phyloP scores from a whole-genome alignment of 2,329 filamentous ascomycete species.

The Aspergillus unguis region DNA sequence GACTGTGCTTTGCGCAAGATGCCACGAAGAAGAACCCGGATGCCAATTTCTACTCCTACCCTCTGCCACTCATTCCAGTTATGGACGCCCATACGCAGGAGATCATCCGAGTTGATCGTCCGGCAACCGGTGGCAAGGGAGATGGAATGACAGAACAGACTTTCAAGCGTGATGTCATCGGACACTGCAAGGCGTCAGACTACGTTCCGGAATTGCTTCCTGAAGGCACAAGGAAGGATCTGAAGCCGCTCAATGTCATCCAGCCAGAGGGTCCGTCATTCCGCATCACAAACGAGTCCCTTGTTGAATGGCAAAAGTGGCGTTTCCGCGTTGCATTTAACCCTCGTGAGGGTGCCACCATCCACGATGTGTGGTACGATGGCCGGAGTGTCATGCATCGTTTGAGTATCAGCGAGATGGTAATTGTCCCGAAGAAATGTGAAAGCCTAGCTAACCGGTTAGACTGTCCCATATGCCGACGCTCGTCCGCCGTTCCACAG shows the following conservation, averaged over 20 bases:
- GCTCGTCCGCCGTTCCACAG: conserved; percentile 63
- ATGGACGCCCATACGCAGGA: conserved; percentile 57
- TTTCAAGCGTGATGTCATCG: conserved; percentile 47
- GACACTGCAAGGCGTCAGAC: conserved; percentile 52
- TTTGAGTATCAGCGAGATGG: conserved; percentile 66
- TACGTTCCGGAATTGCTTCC: conserved; percentile 52
- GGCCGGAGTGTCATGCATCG: conserved; percentile 64
- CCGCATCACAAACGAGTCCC: conserved; percentile 39
- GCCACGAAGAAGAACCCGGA: conserved; percentile 47
- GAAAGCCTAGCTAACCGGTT: background rate
- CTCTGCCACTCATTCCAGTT: conserved; percentile 51
- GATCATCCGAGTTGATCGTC: conserved; percentile 56
- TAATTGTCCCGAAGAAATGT: conserved; percentile 20
- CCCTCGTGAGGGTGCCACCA: conserved; percentile 63
- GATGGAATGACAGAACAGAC: conserved; percentile 47
- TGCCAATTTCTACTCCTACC: conserved; percentile 62
- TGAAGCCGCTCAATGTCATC: conserved; percentile 69
- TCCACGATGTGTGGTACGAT: conserved; percentile 68
- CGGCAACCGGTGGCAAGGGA: conserved; percentile 50
- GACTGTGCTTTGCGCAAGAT: conserved; percentile 50
- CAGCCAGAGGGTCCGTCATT: conserved; percentile 70
- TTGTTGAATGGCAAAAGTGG: conserved; percentile 64
- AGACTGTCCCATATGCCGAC: conserved; percentile 62
- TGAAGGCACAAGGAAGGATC: conserved; percentile 45
- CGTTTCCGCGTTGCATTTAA: conserved; percentile 60